These are phyloP conservation scores for Megacollybia marginata DNA, from an alignment of 768 basidiomycete genomes.

Conservation along the genomic window DNA sequence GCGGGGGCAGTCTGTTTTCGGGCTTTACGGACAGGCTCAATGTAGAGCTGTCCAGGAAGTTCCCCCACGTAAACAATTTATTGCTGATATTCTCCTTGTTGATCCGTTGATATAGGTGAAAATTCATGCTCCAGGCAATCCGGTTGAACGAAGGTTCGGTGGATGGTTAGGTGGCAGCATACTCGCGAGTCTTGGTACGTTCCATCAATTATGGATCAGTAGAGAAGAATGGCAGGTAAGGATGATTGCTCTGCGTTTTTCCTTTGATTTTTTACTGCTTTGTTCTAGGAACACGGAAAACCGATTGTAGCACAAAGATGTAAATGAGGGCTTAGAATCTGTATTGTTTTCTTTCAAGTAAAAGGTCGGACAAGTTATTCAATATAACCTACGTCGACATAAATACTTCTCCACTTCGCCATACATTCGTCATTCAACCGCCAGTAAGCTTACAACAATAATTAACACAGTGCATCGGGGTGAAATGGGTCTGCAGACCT, in stretches of 20 bases:
- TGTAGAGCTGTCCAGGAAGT: slow-evolving; percentile 64
- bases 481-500: no score
- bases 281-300: slow-evolving; percentile 68
- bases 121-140: slow-evolving; percentile 88
- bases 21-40: slow-evolving; percentile 83
- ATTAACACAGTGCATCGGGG: no score
- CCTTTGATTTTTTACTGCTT: background rate
- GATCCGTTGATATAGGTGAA: slow-evolving; percentile 48
- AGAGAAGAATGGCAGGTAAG: slow-evolving; percentile 87
- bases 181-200: slow-evolving; percentile 89
- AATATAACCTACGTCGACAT: no score
- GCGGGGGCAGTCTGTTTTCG: slow-evolving; percentile 81
- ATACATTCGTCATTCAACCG: no score
- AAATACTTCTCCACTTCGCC: no score
- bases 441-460: no score
- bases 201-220: slow-evolving; percentile 96
- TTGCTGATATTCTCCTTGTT: background rate
- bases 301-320: slow-evolving; percentile 80
- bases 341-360: background rate
- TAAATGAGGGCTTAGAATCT: slow-evolving; percentile 29
- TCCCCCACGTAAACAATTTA: slow-evolving; percentile 62
- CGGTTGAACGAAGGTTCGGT: slow-evolving; percentile 83
- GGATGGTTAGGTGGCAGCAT: slow-evolving; percentile 97
- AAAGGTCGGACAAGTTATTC: no score
- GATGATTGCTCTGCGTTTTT: slow-evolving; percentile 3